Conservation (phyloP, 1,284 basidiomycete genomes). For the Malassezia psittaci region DNA sequence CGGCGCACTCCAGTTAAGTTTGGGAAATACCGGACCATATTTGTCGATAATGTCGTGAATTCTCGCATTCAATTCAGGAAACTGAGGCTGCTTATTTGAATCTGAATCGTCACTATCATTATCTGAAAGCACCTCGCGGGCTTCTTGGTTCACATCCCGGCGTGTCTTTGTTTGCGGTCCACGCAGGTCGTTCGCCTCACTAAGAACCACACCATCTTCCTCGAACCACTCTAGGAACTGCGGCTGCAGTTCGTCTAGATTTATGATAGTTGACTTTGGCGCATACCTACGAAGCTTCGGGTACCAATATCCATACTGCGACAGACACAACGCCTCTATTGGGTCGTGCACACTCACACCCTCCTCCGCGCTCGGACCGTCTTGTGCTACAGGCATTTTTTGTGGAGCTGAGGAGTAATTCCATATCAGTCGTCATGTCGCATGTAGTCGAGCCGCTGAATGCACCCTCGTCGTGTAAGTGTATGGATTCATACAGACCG, state of each 20-base stretch:
- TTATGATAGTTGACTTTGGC: slow-evolving; percentile 68
- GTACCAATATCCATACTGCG: slow-evolving; percentile 80
- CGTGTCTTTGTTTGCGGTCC: neutral
- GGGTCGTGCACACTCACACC: slow-evolving; percentile 53
- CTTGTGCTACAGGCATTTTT: slow-evolving; percentile 1
- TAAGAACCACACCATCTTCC: slow-evolving; percentile 68
- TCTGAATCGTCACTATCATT: slow-evolving; percentile 54
- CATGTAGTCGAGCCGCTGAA: slow-evolving; percentile 75
- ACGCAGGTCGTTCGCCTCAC: slow-evolving; percentile 62
- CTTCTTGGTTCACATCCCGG: slow-evolving; percentile 50
- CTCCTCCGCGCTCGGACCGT: neutral
- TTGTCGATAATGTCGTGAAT: slow-evolving; percentile 62
- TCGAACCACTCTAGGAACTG: slow-evolving; percentile 66
- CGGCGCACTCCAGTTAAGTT: slow-evolving; percentile 50
- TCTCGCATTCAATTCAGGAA: slow-evolving; percentile 58
- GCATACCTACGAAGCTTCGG: slow-evolving; percentile 61
- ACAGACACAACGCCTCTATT: slow-evolving; percentile 52
- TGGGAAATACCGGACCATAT: slow-evolving; percentile 77
- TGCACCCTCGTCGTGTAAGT: slow-evolving; percentile 83
- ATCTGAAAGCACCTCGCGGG: slow-evolving; percentile 42
- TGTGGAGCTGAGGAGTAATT: neutral
- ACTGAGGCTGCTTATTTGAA: slow-evolving; percentile 13
- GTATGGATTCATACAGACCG: slow-evolving; percentile 32
- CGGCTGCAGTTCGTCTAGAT: slow-evolving; percentile 55
- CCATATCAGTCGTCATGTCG: slow-evolving; percentile 56